Base-by-base conservation (phyloP, 2,329 filamentous ascomycete species). In the Aspergillus niger region DNA sequence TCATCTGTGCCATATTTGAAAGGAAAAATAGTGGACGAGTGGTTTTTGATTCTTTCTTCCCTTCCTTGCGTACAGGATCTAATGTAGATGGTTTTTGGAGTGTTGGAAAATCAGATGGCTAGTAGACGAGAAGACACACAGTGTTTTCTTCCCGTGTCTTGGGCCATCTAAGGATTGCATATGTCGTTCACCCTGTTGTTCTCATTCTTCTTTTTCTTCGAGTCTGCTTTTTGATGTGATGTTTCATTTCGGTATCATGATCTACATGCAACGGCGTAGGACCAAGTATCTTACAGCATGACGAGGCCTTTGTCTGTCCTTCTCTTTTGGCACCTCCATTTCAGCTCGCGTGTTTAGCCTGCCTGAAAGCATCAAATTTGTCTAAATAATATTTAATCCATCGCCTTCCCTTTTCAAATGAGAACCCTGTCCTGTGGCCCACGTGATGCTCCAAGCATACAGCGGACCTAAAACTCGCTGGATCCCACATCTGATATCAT, bases 1-100 rank as follows among this genome's bases (percentile, higher is more conserved):
- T 63, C 56, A 55, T 62, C 60, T 62, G 60, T 64, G 60, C 61
- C 62, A 55, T 66, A 61, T 64, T 64, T 61, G 55, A 56, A 59
- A 63, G 57, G 39, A 55, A 55, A 59, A 63, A 59, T 39, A 53
- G 41, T 59, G 53, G 41, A 28, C 36, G 28, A 39, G 30, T 48
- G 64, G 55, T 53, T n/a, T 48, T 15, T 57, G n/a, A 36, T 41
- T 47, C 43, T 47, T 5, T 43, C 10, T 39, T 26, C 54, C 55
- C 20, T 39, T n/a, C 51, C 28, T 57, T 30, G 30, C 17, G 22
- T 30, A 28, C 38, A n/a, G 41, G 36, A 24, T 17, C 26, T 63
- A 55, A 30, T 49, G 26, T 36, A 32, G 44, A 30, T 49, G 44
- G 24, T 8, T 49, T 30, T 49, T 30, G 24, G 22, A 17, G 44